A percentile compares a stretch with the other conserved stretches of the same genome.
Evolutionary conservation across 192 early-diverging fungal species (phyloP).

Genomic region (Coemansia aciculifera): DNA sequence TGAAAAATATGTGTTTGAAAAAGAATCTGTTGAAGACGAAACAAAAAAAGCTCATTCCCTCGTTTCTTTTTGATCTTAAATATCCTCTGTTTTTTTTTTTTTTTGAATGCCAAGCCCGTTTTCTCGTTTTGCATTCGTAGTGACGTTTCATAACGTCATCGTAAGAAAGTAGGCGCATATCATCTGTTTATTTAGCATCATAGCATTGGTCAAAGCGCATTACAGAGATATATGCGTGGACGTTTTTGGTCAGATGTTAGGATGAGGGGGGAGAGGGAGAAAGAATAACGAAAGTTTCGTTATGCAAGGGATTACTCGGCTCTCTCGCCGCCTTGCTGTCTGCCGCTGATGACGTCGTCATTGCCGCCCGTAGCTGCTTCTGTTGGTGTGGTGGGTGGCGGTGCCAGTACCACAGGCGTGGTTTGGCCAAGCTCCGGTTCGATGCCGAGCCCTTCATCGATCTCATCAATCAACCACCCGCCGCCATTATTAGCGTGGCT

Average conservation of each 20-base stretch:
- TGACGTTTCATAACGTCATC: not conserved
- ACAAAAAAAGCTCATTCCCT: no score
- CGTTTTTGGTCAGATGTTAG: not conserved
- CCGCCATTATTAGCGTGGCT: not conserved
- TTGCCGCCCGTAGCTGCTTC: not conserved
- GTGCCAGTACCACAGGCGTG: not conserved
- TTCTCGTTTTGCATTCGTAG: not conserved
- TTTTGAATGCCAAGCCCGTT: no score
- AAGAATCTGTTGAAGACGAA: no score
- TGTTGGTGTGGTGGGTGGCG: not conserved
- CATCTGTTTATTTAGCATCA: not conserved
- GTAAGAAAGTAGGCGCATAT: not conserved
- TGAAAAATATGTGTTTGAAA: not conserved
- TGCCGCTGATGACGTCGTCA: not conserved
- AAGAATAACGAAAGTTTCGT: not conserved
- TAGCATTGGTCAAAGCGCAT: not conserved
- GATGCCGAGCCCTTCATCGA: not conserved
- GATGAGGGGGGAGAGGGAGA: not conserved
- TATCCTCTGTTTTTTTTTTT: not conserved
- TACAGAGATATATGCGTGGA: not conserved
- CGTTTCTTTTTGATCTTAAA: not conserved
- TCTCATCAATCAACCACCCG: slow-evolving; percentile 17
- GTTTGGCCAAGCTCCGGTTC: slow-evolving; percentile 3
- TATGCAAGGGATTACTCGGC: not conserved
- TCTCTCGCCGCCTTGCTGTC: not conserved